Evolutionary conservation across 106 monocot genomes (phyloP).

Genomic region (Apostasia ramifera): DNA sequence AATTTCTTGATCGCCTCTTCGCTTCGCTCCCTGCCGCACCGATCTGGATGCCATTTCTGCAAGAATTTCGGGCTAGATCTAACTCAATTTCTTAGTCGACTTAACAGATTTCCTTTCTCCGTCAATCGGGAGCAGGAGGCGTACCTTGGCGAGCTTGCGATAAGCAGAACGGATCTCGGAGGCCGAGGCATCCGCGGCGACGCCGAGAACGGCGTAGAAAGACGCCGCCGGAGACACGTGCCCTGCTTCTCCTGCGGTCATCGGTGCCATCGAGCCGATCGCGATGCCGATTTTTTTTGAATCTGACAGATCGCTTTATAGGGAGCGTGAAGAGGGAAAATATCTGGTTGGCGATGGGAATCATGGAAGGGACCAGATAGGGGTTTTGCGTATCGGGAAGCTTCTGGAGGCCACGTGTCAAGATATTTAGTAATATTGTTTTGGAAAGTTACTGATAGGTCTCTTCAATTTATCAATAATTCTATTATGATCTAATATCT

Average conservation of each 20-base stretch:
- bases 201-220: slow-evolving; percentile 41
- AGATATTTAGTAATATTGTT: too few relatives aligned
- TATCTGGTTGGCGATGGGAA: too few relatives aligned
- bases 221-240: slow-evolving; percentile 26
- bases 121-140: not conserved
- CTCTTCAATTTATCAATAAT: too few relatives aligned
- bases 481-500: too few relatives aligned
- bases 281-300: too few relatives aligned
- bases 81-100: not conserved
- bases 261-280: not conserved
- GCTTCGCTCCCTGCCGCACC: slow-evolving; percentile 20
- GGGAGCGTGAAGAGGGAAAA: too few relatives aligned
- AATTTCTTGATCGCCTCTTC: slow-evolving; percentile 37
- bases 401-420: too few relatives aligned
- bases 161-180: slow-evolving; percentile 44
- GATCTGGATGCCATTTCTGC: slow-evolving; percentile 60
- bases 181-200: slow-evolving; percentile 21
- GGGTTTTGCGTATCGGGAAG: too few relatives aligned
- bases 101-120: not conserved
- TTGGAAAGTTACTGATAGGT: too few relatives aligned
- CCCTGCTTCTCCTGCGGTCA: not conserved
- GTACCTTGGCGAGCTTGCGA: slow-evolving; percentile 37
- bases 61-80: not conserved
- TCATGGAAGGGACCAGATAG: too few relatives aligned
- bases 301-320: too few relatives aligned